Conservation (phyloP, 345 rosid genomes). For the Syzygium oleosum region DNA sequence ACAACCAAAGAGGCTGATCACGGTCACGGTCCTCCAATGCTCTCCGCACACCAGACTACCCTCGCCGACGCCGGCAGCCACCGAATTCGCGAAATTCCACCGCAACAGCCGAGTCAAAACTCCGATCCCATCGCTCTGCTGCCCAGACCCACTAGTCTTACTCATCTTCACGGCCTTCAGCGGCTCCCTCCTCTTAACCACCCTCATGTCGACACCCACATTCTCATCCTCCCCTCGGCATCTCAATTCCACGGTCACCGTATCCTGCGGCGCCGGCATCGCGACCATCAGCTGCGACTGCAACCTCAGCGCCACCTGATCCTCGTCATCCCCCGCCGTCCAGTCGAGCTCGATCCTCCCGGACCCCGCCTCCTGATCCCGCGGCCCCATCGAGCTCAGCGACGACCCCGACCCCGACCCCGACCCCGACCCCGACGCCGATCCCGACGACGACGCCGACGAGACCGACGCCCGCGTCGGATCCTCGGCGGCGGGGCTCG, state of each 20-base stretch:
- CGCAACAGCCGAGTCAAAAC: constrained; percentile 63
- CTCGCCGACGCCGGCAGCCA: constrained; percentile 21
- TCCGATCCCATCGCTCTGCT: constrained; percentile 79
- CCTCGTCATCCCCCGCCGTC: constrained; percentile 94
- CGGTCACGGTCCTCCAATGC: constrained; percentile 78
- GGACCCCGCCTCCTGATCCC: constrained; percentile 60
- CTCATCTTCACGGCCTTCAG: constrained; percentile 55
- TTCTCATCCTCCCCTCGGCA: constrained; percentile 13
- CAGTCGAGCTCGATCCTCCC: constrained; percentile 72
- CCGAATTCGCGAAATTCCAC: constrained; percentile 31
- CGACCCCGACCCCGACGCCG: constrained; percentile 16
- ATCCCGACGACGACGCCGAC: constrained; percentile 22
- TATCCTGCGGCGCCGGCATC: constrained; percentile 74
- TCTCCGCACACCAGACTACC: constrained; percentile 28
- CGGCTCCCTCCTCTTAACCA: constrained; percentile 77
- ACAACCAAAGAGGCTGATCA: constrained; percentile 66
- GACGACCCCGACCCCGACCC: constrained; percentile 24
- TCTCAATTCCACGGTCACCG: constrained; percentile 53
- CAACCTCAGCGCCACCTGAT: constrained; percentile 69
- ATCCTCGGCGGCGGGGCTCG: constrained; percentile 12
- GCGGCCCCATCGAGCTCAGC: constrained; percentile 19
- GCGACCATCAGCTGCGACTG: constrained; percentile 97
- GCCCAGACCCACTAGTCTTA: constrained; percentile 70
- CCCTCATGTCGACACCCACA: constrained; percentile 68
- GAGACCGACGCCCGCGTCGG: constrained; percentile 25